A percentile compares a stretch with the other conserved stretches of the same genome.
phyloP scores from a whole-genome alignment of 768 basidiomycete genomes.

The Pleurotus tuoliensis region DNA sequence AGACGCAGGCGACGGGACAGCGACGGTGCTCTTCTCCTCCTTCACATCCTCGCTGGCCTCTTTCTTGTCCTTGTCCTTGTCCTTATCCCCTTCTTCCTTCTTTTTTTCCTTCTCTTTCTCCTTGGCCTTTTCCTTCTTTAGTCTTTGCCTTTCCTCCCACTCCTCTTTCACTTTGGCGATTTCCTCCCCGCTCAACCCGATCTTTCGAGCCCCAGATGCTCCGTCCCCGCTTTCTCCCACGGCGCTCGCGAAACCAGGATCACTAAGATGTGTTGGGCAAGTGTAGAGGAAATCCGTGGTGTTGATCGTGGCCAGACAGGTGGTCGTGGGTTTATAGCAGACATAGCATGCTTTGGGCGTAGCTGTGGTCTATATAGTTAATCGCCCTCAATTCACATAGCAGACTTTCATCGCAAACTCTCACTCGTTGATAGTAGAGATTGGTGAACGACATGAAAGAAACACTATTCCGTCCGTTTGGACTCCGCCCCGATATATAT shows the following conservation, averaged over 20 bases:
- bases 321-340: slow-evolving; percentile 77
- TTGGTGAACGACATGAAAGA: slow-evolving; percentile 69
- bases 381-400: background rate
- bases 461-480: too few species aligned
- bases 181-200: slow-evolving; percentile 59
- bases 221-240: slow-evolving; percentile 34
- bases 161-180: slow-evolving; percentile 74
- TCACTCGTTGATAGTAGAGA: slow-evolving; percentile 86
- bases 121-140: slow-evolving; percentile 53
- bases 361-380: slow-evolving; percentile 56
- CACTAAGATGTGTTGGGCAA: slow-evolving; percentile 77
- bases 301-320: slow-evolving; percentile 81
- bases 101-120: slow-evolving; percentile 44
- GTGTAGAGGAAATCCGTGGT: slow-evolving; percentile 84
- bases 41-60: slow-evolving; percentile 26
- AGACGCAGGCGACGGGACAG: slow-evolving; percentile 27
- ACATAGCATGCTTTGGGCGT: slow-evolving; percentile 77
- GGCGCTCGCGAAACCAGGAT: slow-evolving; percentile 68
- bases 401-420: slow-evolving; percentile 18
- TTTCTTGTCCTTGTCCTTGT: slow-evolving; percentile 24
- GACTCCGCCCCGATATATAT: too few species aligned
- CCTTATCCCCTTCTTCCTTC: slow-evolving; percentile 31
- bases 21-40: slow-evolving; percentile 25
- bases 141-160: slow-evolving; percentile 72
- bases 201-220: slow-evolving; percentile 28